phyloP scores from a whole-genome alignment of 106 monocot species.

The Vanilla planifolia region DNA sequence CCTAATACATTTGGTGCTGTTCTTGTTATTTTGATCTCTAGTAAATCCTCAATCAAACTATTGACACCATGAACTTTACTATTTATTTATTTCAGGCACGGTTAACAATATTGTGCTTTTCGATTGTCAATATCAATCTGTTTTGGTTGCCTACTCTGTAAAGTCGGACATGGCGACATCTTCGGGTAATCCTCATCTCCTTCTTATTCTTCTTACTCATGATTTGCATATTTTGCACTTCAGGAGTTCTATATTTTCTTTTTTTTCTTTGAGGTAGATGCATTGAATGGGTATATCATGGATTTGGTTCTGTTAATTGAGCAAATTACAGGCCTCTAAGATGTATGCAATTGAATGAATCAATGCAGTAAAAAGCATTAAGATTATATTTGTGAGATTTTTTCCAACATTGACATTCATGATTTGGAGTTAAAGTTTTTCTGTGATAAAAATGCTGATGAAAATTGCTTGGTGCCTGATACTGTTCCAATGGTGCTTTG shows the following conservation, averaged over 20 bases:
- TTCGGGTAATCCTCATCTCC: slow-evolving; percentile 6
- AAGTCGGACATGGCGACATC: slow-evolving; percentile 2
- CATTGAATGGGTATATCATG: neutral
- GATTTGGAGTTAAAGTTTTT: neutral
- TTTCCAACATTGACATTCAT: neutral
- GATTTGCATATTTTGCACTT: neutral
- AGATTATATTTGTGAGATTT: neutral
- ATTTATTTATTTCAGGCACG: too few species aligned
- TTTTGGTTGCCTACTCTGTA: neutral
- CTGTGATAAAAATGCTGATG: neutral
- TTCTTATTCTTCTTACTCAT: neutral
- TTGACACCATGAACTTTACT: too few species aligned
- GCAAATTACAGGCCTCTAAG: neutral
- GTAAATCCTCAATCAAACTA: too few species aligned
- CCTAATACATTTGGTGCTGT: too few species aligned
- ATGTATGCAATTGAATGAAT: neutral
- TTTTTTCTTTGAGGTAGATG: neutral
- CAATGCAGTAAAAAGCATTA: neutral
- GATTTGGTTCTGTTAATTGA: neutral
- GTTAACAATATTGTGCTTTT: too few species aligned
- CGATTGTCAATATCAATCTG: neutral
- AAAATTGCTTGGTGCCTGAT: neutral
- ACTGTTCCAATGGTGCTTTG: too few species aligned
- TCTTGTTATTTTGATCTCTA: too few species aligned
- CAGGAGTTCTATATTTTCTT: neutral